These are phyloP conservation scores for Thinopyrum elongatum DNA, from an alignment of 176 grass and related monocot species.

Conservation along the genomic window DNA sequence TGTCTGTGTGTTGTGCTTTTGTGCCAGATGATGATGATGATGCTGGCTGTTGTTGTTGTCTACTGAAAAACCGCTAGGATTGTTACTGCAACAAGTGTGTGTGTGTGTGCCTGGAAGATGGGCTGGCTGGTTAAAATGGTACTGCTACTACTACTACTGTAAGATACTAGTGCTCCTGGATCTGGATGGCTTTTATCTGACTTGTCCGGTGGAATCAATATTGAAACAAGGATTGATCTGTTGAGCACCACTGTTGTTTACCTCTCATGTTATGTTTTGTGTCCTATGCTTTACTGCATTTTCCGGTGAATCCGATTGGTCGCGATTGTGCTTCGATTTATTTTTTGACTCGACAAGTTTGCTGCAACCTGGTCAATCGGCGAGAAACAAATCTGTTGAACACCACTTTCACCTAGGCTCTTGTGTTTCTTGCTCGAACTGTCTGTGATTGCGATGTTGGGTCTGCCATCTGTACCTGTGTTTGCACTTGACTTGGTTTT, in stretches of 20 bases:
- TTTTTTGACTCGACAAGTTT: too few species aligned
- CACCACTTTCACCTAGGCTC: not conserved
- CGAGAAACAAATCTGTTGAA: not conserved
- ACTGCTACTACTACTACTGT: not conserved
- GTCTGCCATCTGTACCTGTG: not conserved
- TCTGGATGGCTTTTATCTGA: not conserved
- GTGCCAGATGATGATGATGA: not conserved
- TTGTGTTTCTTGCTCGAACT: not conserved
- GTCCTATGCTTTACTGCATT: too few species aligned
- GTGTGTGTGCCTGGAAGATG: constrained; percentile 6
- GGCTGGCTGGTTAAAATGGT: not conserved
- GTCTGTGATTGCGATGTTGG: not conserved
- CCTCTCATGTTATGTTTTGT: too few species aligned
- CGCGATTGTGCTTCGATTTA: too few species aligned
- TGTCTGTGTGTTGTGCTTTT: not conserved
- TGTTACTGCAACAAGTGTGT: not conserved
- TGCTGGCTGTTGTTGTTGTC: constrained; percentile 5
- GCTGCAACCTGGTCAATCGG: too few species aligned
- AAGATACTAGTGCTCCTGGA: not conserved
- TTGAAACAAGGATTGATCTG: not conserved
- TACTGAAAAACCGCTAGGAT: constrained; percentile 8
- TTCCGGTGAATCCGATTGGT: too few species aligned
- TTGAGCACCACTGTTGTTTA: not conserved
- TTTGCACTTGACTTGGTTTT: not conserved
- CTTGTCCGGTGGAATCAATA: not conserved